phyloP scores from a whole-genome alignment of 2,329 filamentous ascomycete species.

The Fusarium sublunatum region DNA sequence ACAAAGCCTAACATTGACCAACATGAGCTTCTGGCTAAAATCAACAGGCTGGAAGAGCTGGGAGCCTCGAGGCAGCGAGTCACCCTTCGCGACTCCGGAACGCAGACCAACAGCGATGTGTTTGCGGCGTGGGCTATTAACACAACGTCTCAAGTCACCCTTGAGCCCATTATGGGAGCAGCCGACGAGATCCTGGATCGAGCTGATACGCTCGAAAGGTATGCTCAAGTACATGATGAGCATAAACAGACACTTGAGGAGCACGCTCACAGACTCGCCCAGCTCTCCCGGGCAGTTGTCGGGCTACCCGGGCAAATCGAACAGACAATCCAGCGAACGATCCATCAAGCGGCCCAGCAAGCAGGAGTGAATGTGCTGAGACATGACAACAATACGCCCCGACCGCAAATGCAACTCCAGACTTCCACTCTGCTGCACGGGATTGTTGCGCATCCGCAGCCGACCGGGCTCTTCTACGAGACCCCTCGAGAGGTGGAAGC shows the following conservation, averaged over 20 bases:
- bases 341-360: conserved; percentile 1
- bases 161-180: not conserved
- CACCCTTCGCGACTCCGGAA: not conserved
- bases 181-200: not conserved
- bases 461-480: not conserved
- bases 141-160: not conserved
- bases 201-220: not conserved
- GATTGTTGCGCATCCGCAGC: not conserved
- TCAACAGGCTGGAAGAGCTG: not conserved
- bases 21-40: not conserved
- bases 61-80: not conserved
- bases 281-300: not conserved
- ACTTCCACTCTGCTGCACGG: not conserved
- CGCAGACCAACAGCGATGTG: conserved; percentile 14
- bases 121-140: not conserved
- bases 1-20: not conserved
- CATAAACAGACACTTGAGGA: not conserved
- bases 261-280: not conserved
- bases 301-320: not conserved
- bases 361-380: not conserved
- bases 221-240: not conserved
- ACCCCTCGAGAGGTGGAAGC: not conserved
- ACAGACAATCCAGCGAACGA: not conserved
- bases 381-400: not conserved
- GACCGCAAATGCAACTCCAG: not conserved